Conservation (phyloP, 495 filamentous ascomycete species). For the Sabuloglossum arenarium region DNA sequence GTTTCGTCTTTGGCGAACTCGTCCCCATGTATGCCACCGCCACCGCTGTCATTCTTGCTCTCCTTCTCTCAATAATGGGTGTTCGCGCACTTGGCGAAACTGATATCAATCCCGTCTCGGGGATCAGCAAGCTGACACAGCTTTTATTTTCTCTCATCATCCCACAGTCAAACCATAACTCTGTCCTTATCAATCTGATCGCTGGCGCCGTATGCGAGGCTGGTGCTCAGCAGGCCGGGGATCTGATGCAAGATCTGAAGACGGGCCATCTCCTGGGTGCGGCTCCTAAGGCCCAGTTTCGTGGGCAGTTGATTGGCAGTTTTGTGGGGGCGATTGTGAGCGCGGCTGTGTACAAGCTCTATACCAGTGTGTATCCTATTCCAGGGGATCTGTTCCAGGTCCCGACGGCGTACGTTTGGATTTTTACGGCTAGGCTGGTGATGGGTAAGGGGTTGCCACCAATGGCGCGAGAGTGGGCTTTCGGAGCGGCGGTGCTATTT, state of each 20-base stretch:
- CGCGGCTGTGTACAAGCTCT: slow-evolving; percentile 76
- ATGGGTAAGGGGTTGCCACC: slow-evolving; percentile 74
- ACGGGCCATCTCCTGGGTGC: slow-evolving; percentile 87
- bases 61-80: slow-evolving; percentile 85
- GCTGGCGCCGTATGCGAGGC: slow-evolving; percentile 80
- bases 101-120: slow-evolving; percentile 89
- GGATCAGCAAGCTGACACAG: slow-evolving; percentile 91
- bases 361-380: slow-evolving; percentile 72
- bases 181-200: slow-evolving; percentile 79
- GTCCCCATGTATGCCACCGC: slow-evolving; percentile 52
- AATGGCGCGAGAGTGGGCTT: slow-evolving; percentile 59
- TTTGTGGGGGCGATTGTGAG: slow-evolving; percentile 74
- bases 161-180: slow-evolving; percentile 51
- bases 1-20: slow-evolving; percentile 49
- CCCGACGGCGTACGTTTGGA: slow-evolving; percentile 89
- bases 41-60: slow-evolving; percentile 65
- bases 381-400: slow-evolving; percentile 82
- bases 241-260: slow-evolving; percentile 97
- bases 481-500: slow-evolving; percentile 48
- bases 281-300: slow-evolving; percentile 86
- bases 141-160: slow-evolving; percentile 82
- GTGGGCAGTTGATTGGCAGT: slow-evolving; percentile 81
- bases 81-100: slow-evolving; percentile 90
- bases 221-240: slow-evolving; percentile 84
- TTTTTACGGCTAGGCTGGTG: slow-evolving; percentile 87